Evolutionary conservation across 1,284 basidiomycete species (phyloP).

Genomic region (Ceratobasidium theobromae): DNA sequence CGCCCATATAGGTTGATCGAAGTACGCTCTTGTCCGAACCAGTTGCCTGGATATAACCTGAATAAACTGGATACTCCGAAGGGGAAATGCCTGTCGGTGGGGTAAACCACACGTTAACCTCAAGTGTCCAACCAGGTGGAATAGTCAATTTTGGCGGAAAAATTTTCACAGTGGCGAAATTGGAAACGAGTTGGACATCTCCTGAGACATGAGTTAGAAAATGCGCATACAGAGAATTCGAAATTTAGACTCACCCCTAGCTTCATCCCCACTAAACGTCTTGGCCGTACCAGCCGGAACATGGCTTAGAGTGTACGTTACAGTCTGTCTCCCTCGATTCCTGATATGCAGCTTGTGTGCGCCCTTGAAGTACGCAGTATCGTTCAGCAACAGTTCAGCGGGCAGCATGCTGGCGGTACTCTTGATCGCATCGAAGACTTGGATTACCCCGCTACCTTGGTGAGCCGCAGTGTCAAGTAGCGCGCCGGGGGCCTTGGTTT

Average conservation of each 20-base stretch:
- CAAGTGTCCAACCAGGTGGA: conserved; percentile 36
- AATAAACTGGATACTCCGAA: conserved; percentile 42
- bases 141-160: conserved; percentile 38
- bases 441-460: conserved; percentile 66
- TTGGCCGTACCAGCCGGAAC: conserved; percentile 44
- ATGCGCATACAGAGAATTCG: not conserved
- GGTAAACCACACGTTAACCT: conserved; percentile 39
- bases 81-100: conserved; percentile 39
- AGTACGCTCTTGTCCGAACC: conserved; percentile 32
- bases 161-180: conserved; percentile 39
- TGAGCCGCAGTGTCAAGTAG: conserved; percentile 61
- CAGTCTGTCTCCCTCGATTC: conserved; percentile 39
- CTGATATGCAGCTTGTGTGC: conserved; percentile 37
- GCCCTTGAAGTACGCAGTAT: conserved; percentile 55
- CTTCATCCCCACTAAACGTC: conserved; percentile 46
- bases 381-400: conserved; percentile 65
- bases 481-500: conserved; percentile 52
- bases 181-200: conserved; percentile 38
- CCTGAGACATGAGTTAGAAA: conserved; percentile 35
- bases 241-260: conserved; percentile 35
- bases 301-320: conserved; percentile 40
- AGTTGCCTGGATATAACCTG: conserved; percentile 37
- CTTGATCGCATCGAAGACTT: conserved; percentile 63
- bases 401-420: conserved; percentile 58
- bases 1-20: conserved; percentile 38